phyloP scores from a whole-genome alignment of 2,329 filamentous ascomycete genomes.

The Rugonectria rugulosa region DNA sequence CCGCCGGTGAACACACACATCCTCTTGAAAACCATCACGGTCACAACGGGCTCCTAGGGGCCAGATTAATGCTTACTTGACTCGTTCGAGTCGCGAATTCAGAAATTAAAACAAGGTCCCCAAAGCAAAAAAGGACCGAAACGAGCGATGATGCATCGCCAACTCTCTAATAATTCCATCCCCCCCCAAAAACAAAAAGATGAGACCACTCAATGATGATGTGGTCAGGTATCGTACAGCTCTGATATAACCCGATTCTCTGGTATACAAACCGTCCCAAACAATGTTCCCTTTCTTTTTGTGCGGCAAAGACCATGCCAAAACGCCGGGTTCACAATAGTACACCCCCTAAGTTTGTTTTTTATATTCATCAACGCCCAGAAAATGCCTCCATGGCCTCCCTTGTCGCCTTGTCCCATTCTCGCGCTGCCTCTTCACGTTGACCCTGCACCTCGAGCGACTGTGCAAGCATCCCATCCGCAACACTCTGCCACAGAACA shows the following conservation, averaged over 20 bases:
- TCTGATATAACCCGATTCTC: slow-evolving; percentile 27
- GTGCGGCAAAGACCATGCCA: slow-evolving; percentile 35
- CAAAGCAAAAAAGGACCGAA: slow-evolving; percentile 1
- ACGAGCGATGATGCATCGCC: slow-evolving; percentile 17
- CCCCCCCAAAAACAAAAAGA: slow-evolving; percentile 10
- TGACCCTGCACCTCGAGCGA: slow-evolving; percentile 78
- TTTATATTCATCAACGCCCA: slow-evolving; percentile 37
- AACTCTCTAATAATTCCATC: slow-evolving; percentile 18
- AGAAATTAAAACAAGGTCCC: slow-evolving; percentile 6
- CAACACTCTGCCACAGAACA: slow-evolving; percentile 80
- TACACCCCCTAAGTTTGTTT: not conserved
- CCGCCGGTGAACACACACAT: slow-evolving; percentile 41
- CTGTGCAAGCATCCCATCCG: slow-evolving; percentile 78
- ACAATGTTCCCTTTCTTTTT: slow-evolving; percentile 28
- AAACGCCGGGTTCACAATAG: slow-evolving; percentile 32
- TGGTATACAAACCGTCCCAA: slow-evolving; percentile 40
- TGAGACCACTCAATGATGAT: slow-evolving; percentile 27
- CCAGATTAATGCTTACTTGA: slow-evolving; percentile 1
- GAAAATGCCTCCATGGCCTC: slow-evolving; percentile 54
- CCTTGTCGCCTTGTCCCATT: slow-evolving; percentile 51
- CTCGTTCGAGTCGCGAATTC: slow-evolving; percentile 14
- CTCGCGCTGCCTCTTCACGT: slow-evolving; percentile 48
- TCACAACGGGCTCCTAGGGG: slow-evolving; percentile 7
- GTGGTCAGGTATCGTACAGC: slow-evolving; percentile 39
- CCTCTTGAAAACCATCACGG: slow-evolving; percentile 7